Evolutionary conservation across 163 green algal species (phyloP).

Genomic region (Scenedesmus sp.): DNA sequence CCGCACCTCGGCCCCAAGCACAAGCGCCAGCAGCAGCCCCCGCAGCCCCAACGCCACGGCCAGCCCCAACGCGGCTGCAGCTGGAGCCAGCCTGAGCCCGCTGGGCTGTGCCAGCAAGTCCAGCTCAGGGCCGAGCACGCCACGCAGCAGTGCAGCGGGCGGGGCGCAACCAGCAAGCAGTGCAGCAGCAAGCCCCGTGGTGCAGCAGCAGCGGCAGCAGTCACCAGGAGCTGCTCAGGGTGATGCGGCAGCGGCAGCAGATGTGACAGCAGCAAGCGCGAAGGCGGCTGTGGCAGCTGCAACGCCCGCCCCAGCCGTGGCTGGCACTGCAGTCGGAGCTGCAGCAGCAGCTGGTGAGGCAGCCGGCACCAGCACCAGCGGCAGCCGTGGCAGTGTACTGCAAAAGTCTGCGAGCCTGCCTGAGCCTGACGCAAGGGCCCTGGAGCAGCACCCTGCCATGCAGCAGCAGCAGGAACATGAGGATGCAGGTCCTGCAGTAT

Average conservation of each 20-base stretch:
- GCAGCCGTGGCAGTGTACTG: background rate
- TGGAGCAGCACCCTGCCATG: background rate
- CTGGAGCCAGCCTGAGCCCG: background rate
- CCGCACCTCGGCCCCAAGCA: too few species aligned
- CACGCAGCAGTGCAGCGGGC: background rate
- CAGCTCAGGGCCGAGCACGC: slow-evolving; percentile 1
- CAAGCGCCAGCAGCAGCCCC: background rate
- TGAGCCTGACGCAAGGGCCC: background rate
- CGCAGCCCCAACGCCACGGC: background rate
- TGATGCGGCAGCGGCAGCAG: background rate
- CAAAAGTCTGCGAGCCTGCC: slow-evolving; percentile 24
- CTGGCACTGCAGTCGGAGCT: background rate
- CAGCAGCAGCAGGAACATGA: background rate
- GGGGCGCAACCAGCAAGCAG: background rate
- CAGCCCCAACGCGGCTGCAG: background rate
- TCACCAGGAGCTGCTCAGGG: background rate
- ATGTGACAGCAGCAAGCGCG: background rate
- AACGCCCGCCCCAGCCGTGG: background rate
- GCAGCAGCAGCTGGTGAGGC: slow-evolving; percentile 12
- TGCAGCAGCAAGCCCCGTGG: background rate
- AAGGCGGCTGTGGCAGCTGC: background rate
- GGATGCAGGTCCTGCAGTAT: background rate
- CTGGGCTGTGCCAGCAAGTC: background rate
- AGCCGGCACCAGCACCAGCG: background rate
- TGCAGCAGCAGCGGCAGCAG: background rate